These are phyloP conservation scores for Aspergillus carbonarius DNA, from an alignment of 2,329 filamentous ascomycete genomes.

Conservation along the genomic window DNA sequence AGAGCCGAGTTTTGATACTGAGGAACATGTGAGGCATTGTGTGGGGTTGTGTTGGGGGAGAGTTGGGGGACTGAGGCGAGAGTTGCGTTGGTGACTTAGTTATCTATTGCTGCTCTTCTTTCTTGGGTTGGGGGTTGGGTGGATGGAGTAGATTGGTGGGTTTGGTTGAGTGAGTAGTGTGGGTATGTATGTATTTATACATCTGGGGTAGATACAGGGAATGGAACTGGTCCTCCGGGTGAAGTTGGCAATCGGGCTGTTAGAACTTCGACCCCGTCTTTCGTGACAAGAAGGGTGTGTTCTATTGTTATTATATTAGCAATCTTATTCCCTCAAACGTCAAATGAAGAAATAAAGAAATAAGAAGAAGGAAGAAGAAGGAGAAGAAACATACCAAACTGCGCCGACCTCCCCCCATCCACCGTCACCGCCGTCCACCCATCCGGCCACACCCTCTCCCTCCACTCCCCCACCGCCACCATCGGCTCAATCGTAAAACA, in stretches of 20 bases:
- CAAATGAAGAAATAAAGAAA: too few species aligned
- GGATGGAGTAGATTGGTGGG: too few species aligned
- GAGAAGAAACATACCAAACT: constrained; percentile 58
- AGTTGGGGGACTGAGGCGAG: constrained; percentile 8
- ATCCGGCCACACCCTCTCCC: constrained; percentile 90
- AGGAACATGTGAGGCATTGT: constrained; percentile 17
- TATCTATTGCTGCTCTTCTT: too few species aligned
- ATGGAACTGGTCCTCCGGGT: constrained; percentile 65
- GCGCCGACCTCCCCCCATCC: constrained; percentile 84
- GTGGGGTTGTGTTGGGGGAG: constrained; percentile 14
- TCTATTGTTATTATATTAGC: too few species aligned
- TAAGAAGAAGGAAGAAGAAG: background rate
- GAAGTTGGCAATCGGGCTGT: constrained; percentile 67
- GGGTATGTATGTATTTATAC: background rate
- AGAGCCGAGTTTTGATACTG: constrained; percentile 23
- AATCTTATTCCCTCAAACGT: too few species aligned
- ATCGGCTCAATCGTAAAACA: constrained; percentile 97
- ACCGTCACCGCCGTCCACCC: constrained; percentile 91
- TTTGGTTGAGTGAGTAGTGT: too few species aligned
- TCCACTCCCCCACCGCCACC: constrained; percentile 80
- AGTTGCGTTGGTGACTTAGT: background rate
- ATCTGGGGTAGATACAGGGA: constrained; percentile 38
- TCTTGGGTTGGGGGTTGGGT: background rate
- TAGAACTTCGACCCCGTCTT: constrained; percentile 71
- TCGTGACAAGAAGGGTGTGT: constrained; percentile 77